phyloP scores from a whole-genome alignment of 352 stramenopile species.

The Phytophthora cryptogea region DNA sequence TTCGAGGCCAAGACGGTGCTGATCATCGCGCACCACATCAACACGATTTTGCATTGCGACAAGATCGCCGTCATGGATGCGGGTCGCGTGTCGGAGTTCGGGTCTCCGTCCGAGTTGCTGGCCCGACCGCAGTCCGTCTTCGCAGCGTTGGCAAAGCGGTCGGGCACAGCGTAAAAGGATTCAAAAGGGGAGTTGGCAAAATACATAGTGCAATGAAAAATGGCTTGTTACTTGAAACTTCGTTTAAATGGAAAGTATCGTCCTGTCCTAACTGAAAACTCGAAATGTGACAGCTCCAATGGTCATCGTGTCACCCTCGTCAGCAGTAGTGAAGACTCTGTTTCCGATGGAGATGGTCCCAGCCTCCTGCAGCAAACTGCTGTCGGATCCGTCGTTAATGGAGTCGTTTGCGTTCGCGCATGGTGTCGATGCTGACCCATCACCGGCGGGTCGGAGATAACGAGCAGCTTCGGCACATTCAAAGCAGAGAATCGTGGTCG shows the following conservation, averaged over 20 bases:
- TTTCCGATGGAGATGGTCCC: constrained; percentile 28
- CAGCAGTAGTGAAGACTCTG: constrained; percentile 15
- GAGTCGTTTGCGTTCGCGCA: constrained; percentile 3
- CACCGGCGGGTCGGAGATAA: neutral
- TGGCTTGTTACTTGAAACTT: neutral
- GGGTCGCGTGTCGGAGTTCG: constrained; percentile 25
- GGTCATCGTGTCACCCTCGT: constrained; percentile 16
- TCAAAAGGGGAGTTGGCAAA: neutral
- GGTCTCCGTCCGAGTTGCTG: constrained; percentile 76
- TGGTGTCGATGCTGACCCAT: neutral
- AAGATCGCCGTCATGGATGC: constrained; percentile 7
- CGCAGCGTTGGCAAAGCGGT: constrained; percentile 39
- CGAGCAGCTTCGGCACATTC: neutral
- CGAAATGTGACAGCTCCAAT: constrained; percentile 16
- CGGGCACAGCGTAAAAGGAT: constrained; percentile 5
- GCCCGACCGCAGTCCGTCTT: constrained; percentile 81
- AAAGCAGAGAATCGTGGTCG: neutral
- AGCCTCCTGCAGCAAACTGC: constrained; percentile 1
- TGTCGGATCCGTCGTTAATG: neutral
- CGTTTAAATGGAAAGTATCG: too few relatives aligned
- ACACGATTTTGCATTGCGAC: constrained; percentile 7
- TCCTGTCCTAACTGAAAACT: constrained; percentile 9
- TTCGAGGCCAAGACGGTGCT: constrained; percentile 6
- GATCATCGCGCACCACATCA: constrained; percentile 5
- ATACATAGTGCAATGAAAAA: neutral